Percentiles rank a stretch among this genome's conserved stretches.
Evolutionary conservation across 2,329 filamentous ascomycete species (phyloP).

Genomic region (Pleomassaria siparia): DNA sequence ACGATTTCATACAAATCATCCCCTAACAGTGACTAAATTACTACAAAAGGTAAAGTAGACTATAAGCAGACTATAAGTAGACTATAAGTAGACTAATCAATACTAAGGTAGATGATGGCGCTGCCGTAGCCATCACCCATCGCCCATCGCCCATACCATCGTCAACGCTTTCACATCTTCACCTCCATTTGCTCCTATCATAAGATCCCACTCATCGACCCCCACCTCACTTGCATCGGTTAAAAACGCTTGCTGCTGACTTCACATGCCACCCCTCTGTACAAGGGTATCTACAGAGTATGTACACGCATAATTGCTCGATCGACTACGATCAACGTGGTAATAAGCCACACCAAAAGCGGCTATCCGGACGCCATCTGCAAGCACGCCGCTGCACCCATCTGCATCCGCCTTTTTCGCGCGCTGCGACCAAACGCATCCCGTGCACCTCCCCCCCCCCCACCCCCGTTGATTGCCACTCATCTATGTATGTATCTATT

Average conservation of each 20-base stretch:
- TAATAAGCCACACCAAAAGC: conserved; percentile 5
- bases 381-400: conserved; percentile 11
- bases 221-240: conserved; percentile 3
- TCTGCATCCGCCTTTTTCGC: conserved; percentile 8
- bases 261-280: conserved; percentile 15
- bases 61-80: no score
- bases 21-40: no score
- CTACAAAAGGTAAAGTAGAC: no score
- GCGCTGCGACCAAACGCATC: conserved; percentile 7
- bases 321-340: no score
- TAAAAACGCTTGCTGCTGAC: conserved; percentile 7
- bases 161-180: background rate
- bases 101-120: no score
- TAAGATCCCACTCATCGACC: background rate
- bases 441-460: no score
- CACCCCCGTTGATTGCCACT: conserved; percentile 10
- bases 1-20: no score
- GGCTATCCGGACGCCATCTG: conserved; percentile 10
- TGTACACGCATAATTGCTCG: no score
- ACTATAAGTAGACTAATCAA: no score
- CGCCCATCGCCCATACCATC: background rate
- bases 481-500: conserved; percentile 16
- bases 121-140: no score
- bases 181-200: background rate
- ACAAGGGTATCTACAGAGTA: background rate